Evolutionary conservation across 495 filamentous ascomycete species (phyloP), one percentile per base, ranked within the genome.

Genomic region (Amphirosellinia nigrospora): DNA sequence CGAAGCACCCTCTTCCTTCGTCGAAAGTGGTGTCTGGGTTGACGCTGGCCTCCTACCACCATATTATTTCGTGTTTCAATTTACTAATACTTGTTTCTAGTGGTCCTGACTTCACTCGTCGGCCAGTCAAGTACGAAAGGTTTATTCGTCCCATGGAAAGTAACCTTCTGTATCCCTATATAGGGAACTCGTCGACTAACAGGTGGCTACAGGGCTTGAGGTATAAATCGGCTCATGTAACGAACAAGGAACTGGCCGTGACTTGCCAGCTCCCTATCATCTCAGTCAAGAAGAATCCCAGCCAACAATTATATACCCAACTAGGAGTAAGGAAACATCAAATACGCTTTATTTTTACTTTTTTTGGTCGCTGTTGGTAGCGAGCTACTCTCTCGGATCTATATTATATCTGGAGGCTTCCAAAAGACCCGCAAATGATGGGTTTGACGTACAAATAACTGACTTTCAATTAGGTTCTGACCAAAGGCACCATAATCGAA

Each of bases 281-380:
- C 63, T 87, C 86, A 52, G 96, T 99, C 73, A 98, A 98, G 87
- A 98, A 99, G 90, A 99, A 98, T 83, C 96, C 96, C 13, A 93
- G 96, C 83, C 94, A 92, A 78, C 94, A 93, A 2, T 88, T 98
- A 79, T 98, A 93, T 79, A 98, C 96, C 5, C 95, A 97, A 74
- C 85, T 98, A 21, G 96, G 96, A 69, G 96, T 34, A 0, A n/a
- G n/a, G n/a, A n/a, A n/a, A n/a, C n/a, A n/a, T n/a, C n/a, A n/a
- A n/a, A n/a, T n/a, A n/a, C n/a, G n/a, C n/a, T n/a, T n/a, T n/a
- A n/a, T n/a, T n/a, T n/a, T n/a, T n/a, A n/a, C n/a, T n/a, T n/a
- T n/a, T n/a, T n/a, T n/a, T n/a, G n/a, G n/a, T n/a, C n/a, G n/a
- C n/a, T n/a, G n/a, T n/a, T n/a, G n/a, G n/a, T n/a, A n/a, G n/a